Evolutionary conservation across 2,329 filamentous ascomycete species (phyloP).

Genomic region (Thielaviopsis populi): DNA sequence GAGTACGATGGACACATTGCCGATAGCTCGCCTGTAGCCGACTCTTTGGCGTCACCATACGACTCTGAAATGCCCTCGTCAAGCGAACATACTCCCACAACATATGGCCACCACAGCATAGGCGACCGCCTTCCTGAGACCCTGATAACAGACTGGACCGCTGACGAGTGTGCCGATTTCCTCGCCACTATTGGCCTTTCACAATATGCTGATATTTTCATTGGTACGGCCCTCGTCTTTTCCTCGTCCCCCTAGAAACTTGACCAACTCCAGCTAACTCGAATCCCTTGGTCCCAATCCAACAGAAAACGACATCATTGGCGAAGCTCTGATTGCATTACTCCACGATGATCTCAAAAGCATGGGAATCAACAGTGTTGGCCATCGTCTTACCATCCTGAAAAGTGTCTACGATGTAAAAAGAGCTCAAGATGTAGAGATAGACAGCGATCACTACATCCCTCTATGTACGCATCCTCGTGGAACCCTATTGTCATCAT

Average conservation of each 20-base stretch:
- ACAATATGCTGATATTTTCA: conserved; percentile 69
- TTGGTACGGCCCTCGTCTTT: conserved; percentile 45
- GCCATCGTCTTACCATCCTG: conserved; percentile 84
- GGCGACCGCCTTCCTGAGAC: conserved; percentile 56
- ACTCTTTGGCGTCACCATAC: conserved; percentile 55
- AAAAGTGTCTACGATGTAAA: conserved; percentile 96
- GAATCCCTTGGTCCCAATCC: neutral
- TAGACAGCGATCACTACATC: conserved; percentile 87
- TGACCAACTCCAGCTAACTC: neutral
- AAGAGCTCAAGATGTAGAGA: conserved; percentile 76
- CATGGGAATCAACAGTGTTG: conserved; percentile 84
- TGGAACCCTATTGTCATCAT: neutral
- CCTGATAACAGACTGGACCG: conserved; percentile 65
- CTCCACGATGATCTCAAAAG: conserved; percentile 89
- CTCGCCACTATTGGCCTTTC: conserved; percentile 62
- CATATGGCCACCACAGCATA: conserved; percentile 51
- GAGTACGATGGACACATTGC: conserved; percentile 64
- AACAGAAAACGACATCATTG: conserved; percentile 86
- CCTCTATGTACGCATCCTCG: conserved; percentile 57
- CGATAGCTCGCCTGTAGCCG: conserved; percentile 51
- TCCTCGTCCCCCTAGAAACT: too few species aligned
- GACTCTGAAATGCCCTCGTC: conserved; percentile 56
- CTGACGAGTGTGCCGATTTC: conserved; percentile 82
- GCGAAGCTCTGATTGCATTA: conserved; percentile 75
- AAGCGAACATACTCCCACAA: conserved; percentile 64